Evolutionary conservation across 2,329 filamentous ascomycete species (phyloP), one percentile per base, ranked within the genome.

Genomic region (Lasiodiplodia citricola): DNA sequence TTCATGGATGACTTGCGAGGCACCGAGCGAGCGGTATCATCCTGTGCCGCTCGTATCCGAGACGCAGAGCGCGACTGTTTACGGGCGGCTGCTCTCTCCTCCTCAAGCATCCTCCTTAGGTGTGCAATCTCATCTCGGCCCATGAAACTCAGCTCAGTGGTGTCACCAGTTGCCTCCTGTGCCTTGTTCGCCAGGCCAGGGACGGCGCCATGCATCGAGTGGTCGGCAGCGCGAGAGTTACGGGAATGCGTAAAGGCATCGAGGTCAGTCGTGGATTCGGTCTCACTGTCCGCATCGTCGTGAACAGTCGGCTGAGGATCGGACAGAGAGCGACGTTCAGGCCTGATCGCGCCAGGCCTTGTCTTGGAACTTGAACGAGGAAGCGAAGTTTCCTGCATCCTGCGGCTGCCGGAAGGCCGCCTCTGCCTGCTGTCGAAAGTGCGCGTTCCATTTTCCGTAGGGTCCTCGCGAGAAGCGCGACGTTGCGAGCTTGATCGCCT

Each of bases 121-220:
- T 83, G 80, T 37, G 84, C 83, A 72, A 89, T 84, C 65, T 86
- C 83, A 67, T 82, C 78, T 64, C 81, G 81, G 73, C 87, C 83
- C 69, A 88, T 82, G 69, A 84, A 83, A 75, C 85, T 89, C 62
- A 90, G 73, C 69, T 87, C 79, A 1, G 87, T 89, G 57, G 87
- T 71, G 54, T 79, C 76, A 23, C 67, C 67, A 54, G 67, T 65
- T 8, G 16, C 51, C 21, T 68, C 58, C 7, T 56, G 58, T 3
- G 23, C 31, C 47, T 55, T 41, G n/a, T 35, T 67, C 16, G 50
- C 25, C 31, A 70, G 74, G 10, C 68, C 58, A 18, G 73, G 70
- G 18, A 70, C 70, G 50, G 70, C 71, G 55, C 72, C 75, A 55
- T 74, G 75, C 55, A 73, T 74, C n/a, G 44, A 47, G 73, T 18